Evolutionary conservation across 495 filamentous ascomycete species (phyloP), one percentile per base, ranked within the genome.

Genomic region (Xylaria sp.): DNA sequence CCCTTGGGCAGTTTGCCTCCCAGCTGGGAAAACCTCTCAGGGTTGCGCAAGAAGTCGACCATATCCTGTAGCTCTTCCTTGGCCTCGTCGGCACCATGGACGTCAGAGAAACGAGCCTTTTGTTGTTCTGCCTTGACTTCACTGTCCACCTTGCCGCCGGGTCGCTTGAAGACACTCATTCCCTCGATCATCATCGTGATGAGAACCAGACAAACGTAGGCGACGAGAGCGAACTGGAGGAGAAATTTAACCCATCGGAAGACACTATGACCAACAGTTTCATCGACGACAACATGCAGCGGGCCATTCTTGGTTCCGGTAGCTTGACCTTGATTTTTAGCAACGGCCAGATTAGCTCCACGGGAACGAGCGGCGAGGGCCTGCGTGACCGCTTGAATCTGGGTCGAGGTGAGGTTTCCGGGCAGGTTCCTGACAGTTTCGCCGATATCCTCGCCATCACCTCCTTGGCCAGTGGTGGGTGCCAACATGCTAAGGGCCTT

Each of bases 11-110:
- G 86, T 79, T 97, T 98, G 68, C 97, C 96, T 75, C 96, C 96
- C 26, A 99, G 90, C 52, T 90, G 92, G 40, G 90, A 94, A 83
- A 97, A 99, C 67, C 90, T 91, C 0, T 97, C 93, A 0, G 96
- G 97, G 75, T 97, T 93, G 78, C 93, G 91, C 71, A 99, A 80
- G 76, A 99, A 99, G 73, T 99, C 96, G 58, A 99, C 95, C 50
- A 99, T 87, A 79, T 99, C 96, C 79, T 97, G 93, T 15, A 99
- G 87, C 76, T 99, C 96, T 76, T 99, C 97, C 84, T 98, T 98
- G 69, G 96, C 96, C 80, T 99, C 96, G 71, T 98, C 96, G 70
- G 95, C 98, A 33, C 96, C 96, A 76, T 99, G 96, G 5, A 98
- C 96, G 80, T 99, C 97, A 70, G 86, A 88, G 83, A 99, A 99